Base-by-base conservation (phyloP, 352 stramenopile species). In the Phytophthora uliginosa region DNA sequence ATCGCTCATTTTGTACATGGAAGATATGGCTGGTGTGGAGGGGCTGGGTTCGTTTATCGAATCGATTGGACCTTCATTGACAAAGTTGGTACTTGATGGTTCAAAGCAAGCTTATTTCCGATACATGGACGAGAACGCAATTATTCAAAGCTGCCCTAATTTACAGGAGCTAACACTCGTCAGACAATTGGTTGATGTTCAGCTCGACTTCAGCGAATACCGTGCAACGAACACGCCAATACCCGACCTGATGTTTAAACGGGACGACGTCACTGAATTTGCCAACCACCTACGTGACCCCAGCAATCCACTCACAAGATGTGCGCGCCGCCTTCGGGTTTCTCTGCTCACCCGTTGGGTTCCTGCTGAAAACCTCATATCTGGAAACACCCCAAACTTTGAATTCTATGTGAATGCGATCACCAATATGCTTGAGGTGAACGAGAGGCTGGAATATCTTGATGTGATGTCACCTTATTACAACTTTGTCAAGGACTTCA, bases 201-300 rank as follows among this genome's bases (percentile, higher is more conserved):
- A 68, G 12, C 51, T 62, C 15, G 61, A 62, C 12, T 60, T 68
- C 36, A 55, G 17, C 51, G 51, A 68, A 53, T 68, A 62, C 22
- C 48, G 60, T 53, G 33, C 45, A 33, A 18, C 4, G 18, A 42
- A 54, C 3, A 42, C 7, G 9, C 1, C 48, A 33, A 20, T 60
- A 24, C 50, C 60, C 2, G 36, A 60, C 9, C 20, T 60, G 1
- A 24, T n/a, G 20, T 56, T 56, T 12, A 12, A 10, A 17, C 57
- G 26, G 36, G 4, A 2, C 20, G 38, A 69, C 47, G n/a, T 57
- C 22, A 13, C 12, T 24, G 28, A 47, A 28, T 20, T 67, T 40
- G 34, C 60, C n/a, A 17, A 38, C 17, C 26, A 7, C 2, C 47
- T 69, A 20, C 22, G 38, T 8, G 62, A 63, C 26, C n/a, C 26